These are phyloP conservation scores for Globisporangium canariense DNA, from an alignment of 352 stramenopile species.

Conservation along the genomic window DNA sequence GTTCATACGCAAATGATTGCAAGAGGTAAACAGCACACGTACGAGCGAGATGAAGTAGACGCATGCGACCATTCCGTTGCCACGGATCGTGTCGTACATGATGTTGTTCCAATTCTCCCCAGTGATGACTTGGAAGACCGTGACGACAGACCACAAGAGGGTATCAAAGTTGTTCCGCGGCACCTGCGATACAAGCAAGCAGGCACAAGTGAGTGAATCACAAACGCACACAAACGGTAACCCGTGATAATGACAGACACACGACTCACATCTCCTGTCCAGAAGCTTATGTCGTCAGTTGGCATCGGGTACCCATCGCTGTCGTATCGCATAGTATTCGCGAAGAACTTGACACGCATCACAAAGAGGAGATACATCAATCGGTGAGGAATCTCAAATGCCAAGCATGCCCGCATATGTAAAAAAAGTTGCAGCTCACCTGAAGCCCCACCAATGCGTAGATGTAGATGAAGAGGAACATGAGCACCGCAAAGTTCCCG, in stretches of 20 bases:
- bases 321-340: constrained; percentile 93
- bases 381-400: neutral
- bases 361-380: neutral
- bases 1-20: neutral
- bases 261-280: constrained; percentile 42
- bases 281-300: constrained; percentile 50
- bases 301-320: constrained; percentile 55
- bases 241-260: too few species aligned
- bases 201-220: too few species aligned
- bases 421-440: constrained; percentile 18
- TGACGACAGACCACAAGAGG: constrained; percentile 72
- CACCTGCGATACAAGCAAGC: constrained; percentile 25
- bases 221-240: too few species aligned
- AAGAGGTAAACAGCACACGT: constrained; percentile 7
- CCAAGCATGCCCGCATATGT: neutral
- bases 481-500: constrained; percentile 91
- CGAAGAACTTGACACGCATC: constrained; percentile 80
- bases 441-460: constrained; percentile 90
- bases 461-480: constrained; percentile 96
- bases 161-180: constrained; percentile 89
- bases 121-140: constrained; percentile 93
- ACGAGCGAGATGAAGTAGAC: constrained; percentile 89
- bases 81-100: constrained; percentile 91
- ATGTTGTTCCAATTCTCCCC: constrained; percentile 94
- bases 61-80: constrained; percentile 54